phyloP scores from a whole-genome alignment of 352 stramenopile genomes.

The Pythium aristosporum region DNA sequence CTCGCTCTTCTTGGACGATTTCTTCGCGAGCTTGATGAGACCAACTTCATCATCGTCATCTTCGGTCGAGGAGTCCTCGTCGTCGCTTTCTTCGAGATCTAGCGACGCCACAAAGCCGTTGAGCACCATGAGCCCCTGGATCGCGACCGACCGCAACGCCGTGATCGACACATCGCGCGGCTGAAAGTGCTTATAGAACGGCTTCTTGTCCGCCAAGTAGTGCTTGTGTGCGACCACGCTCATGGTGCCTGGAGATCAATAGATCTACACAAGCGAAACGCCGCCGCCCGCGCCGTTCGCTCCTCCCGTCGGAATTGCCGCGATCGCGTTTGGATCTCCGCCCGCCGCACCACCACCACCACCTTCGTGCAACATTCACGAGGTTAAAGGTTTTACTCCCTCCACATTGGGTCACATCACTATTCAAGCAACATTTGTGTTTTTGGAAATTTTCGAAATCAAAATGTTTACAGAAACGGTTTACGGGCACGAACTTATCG shows the following conservation, averaged over 20 bases:
- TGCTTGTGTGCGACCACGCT: constrained; percentile 55
- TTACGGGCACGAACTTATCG: background rate
- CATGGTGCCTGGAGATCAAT: constrained; percentile 32
- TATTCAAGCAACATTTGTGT: constrained; percentile 1
- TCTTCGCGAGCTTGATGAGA: constrained; percentile 25
- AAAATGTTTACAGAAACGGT: constrained; percentile 25
- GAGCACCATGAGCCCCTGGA: constrained; percentile 73
- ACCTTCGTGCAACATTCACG: constrained; percentile 26
- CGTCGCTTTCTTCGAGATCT: constrained; percentile 63
- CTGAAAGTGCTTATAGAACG: constrained; percentile 85
- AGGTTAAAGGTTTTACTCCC: constrained; percentile 9
- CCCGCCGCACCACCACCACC: background rate
- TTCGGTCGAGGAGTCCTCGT: constrained; percentile 30
- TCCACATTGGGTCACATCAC: background rate
- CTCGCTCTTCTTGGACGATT: constrained; percentile 20
- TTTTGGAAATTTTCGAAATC: background rate
- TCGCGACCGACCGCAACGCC: constrained; percentile 53
- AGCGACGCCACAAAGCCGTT: constrained; percentile 79
- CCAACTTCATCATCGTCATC: constrained; percentile 34
- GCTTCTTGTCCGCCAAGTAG: constrained; percentile 85
- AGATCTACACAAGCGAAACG: background rate
- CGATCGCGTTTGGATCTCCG: too few species aligned
- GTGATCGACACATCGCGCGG: constrained; percentile 64
- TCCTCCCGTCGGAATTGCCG: too few species aligned
- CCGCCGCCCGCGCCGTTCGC: too few species aligned